Evolutionary conservation across 179 eudicot genomes (phyloP).

Genomic region (Patellifolia procumbens): DNA sequence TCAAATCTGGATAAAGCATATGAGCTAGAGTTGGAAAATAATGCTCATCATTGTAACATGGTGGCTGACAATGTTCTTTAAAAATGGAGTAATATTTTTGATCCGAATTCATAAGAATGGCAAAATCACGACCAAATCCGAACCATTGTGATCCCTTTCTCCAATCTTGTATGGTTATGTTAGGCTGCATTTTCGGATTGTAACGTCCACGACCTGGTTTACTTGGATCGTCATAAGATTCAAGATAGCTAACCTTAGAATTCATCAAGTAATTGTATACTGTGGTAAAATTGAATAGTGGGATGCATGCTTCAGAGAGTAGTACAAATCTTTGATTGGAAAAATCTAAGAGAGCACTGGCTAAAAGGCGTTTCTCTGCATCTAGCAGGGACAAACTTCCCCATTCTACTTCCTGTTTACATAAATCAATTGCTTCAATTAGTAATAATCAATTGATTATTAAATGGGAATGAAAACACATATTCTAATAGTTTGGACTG

Average conservation of each 20-base stretch:
- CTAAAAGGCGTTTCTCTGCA: conserved; percentile 67
- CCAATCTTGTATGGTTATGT: conserved; percentile 49
- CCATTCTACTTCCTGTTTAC: conserved; percentile 59
- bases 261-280: conserved; percentile 48
- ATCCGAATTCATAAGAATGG: conserved; percentile 44
- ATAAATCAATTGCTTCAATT: not conserved
- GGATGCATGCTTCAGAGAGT: conserved; percentile 79
- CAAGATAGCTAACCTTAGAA: conserved; percentile 46
- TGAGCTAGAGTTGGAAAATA: conserved; percentile 57
- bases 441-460: too few relatives aligned
- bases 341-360: conserved; percentile 60
- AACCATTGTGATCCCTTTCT: conserved; percentile 86
- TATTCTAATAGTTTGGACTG: too few relatives aligned
- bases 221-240: conserved; percentile 43
- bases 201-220: conserved; percentile 58
- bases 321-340: conserved; percentile 69
- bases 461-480: too few relatives aligned
- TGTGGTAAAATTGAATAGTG: conserved; percentile 69
- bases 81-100: conserved; percentile 45
- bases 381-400: conserved; percentile 66
- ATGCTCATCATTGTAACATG: conserved; percentile 69
- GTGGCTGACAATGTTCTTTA: conserved; percentile 39
- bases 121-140: conserved; percentile 50
- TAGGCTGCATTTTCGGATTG: conserved; percentile 53
- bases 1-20: conserved; percentile 30